Evolutionary conservation across 2,329 filamentous ascomycete species (phyloP).

Genomic region (Alternaria sp.): DNA sequence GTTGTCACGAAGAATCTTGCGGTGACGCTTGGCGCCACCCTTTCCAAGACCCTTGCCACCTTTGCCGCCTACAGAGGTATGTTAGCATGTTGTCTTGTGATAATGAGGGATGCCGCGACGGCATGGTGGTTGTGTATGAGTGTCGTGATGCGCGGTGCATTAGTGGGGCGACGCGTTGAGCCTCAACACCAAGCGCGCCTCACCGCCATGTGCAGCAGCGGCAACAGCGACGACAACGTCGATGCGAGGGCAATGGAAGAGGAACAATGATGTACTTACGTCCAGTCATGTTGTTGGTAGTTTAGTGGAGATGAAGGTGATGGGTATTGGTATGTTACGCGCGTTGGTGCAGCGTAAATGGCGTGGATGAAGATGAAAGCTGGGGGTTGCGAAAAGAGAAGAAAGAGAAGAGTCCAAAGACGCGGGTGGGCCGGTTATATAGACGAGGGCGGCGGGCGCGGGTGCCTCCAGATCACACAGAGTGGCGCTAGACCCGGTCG

Average conservation of each 20-base stretch:
- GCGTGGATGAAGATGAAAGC: slow-evolving; percentile 15
- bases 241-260: slow-evolving; percentile 20
- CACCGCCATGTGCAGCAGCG: slow-evolving; percentile 18
- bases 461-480: slow-evolving; percentile 34
- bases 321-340: slow-evolving; percentile 12
- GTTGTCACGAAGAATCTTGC: slow-evolving; percentile 63
- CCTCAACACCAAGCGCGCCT: slow-evolving; percentile 35
- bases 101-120: slow-evolving; percentile 14
- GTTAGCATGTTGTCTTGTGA: slow-evolving; percentile 39
- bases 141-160: slow-evolving; percentile 21
- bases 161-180: slow-evolving; percentile 34
- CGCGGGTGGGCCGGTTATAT: slow-evolving; percentile 25
- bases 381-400: slow-evolving; percentile 23
- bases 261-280: slow-evolving; percentile 46
- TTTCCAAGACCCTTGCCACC: slow-evolving; percentile 63
- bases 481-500: slow-evolving; percentile 31
- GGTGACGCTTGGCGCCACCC: slow-evolving; percentile 62
- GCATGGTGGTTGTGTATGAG: slow-evolving; percentile 21
- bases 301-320: slow-evolving; percentile 33
- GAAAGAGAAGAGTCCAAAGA: slow-evolving; percentile 10
- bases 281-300: slow-evolving; percentile 51
- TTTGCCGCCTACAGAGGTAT: slow-evolving; percentile 55
- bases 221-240: slow-evolving; percentile 14
- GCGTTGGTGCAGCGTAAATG: slow-evolving; percentile 10
- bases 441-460: slow-evolving; percentile 27